phyloP scores from a whole-genome alignment of 139 green algal genomes.

The Bryopsis sp. region DNA sequence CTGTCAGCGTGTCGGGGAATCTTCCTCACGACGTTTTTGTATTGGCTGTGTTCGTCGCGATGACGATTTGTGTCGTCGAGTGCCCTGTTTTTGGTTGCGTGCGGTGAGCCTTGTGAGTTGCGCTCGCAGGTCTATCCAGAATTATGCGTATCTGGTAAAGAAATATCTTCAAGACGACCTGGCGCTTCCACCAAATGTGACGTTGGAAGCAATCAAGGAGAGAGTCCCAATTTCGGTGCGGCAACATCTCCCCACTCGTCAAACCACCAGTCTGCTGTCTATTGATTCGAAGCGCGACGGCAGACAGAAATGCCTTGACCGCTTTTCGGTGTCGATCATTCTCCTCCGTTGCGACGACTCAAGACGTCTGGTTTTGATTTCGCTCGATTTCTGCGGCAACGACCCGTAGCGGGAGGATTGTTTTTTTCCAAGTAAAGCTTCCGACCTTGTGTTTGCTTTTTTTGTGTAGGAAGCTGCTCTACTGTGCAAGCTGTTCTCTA shows the following conservation, averaged over 20 bases:
- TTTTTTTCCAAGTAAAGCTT: too few species aligned
- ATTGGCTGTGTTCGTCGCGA: background rate
- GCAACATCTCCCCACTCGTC: background rate
- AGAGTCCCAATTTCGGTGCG: conserved; percentile 9
- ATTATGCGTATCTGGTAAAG: conserved; percentile 32
- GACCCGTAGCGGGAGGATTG: too few species aligned
- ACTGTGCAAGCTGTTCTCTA: conserved; percentile 16
- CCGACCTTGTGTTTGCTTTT: background rate
- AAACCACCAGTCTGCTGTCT: background rate
- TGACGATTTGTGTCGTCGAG: background rate
- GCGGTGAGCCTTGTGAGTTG: conserved; percentile 2
- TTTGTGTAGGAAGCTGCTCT: conserved; percentile 17
- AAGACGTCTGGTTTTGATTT: too few species aligned
- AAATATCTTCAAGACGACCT: conserved; percentile 24
- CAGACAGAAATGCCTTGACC: too few species aligned
- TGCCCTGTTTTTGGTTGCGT: background rate
- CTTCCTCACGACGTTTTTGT: too few species aligned
- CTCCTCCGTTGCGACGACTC: too few species aligned
- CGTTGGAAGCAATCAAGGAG: conserved; percentile 25
- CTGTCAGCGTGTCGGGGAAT: too few species aligned
- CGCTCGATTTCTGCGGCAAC: too few species aligned
- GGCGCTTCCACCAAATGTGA: background rate
- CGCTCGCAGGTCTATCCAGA: conserved; percentile 21
- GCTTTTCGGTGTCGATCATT: too few species aligned
- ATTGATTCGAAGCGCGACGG: too few species aligned